Evolutionary conservation across 83 land plant genomes (phyloP), one percentile per base, ranked within the genome.

Genomic region (Larix sibirica): DNA sequence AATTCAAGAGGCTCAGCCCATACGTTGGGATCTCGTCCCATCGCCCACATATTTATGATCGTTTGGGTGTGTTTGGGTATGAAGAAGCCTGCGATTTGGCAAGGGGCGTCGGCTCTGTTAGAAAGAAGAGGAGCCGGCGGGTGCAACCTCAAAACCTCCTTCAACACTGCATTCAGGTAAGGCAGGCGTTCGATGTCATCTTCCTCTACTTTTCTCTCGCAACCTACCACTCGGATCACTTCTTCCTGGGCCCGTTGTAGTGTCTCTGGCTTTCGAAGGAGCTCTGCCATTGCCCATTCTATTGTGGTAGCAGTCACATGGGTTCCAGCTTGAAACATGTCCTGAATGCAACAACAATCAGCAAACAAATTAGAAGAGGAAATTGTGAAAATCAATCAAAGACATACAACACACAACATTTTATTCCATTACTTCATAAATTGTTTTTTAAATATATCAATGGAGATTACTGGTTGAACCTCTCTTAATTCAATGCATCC

Each of bases 281-380:
- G 54, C 77, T 73, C 77, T 73, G 77, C 17, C 77, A 73, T 73
- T 38, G 77, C 77, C 77, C 77, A 73, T 73, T 73, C 77, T 0
- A 42, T 20, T 6, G 77, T 73, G 10, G 77, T 73, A n/a, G 77
- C 36, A 38, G 42, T 73, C 20, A 33, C 77, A 73, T 73, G 23
- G 18, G 77, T 31, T n/a, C 77, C 77, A 38, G 77, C 77, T 17
- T 73, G 77, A 42, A 73, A 73, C 54, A 73, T 73, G 77, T 73
- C 77, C 77, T 73, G 54, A n/a, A 64, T 64, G 9, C 24, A 61
- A 1, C 63, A n/a, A 64, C 14, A 50, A 10, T 8, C 10, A 47
- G 1, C 1, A 47, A 47, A 47, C 50, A 47, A 47, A 47, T 8
- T 47, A 47, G 8, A 7, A 47, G 9, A 47, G 50, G 10, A 1